Percentiles rank a stretch among this genome's conserved stretches.
Conservation (phyloP, 441 rosid genomes). For the Gossypium davidsonii region DNA sequence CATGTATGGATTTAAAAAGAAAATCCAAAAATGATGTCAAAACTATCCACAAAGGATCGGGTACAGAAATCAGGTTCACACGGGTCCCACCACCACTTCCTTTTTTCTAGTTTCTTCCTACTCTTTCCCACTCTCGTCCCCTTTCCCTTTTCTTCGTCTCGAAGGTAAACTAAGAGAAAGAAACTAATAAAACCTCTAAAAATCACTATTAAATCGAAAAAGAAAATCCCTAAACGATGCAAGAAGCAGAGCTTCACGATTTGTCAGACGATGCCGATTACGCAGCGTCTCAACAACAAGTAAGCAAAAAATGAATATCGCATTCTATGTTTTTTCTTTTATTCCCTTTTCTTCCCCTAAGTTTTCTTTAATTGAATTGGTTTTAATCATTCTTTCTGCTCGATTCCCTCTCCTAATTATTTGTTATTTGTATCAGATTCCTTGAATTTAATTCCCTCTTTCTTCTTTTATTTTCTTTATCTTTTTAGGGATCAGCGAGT, state of each 20-base stretch:
- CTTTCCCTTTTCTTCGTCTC: neutral
- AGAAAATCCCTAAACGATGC: constrained; percentile 38
- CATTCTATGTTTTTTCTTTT: neutral
- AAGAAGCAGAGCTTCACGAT: constrained; percentile 76
- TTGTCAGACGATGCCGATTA: constrained; percentile 97
- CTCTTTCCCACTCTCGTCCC: neutral
- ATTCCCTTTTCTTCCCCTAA: neutral
- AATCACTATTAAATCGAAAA: neutral
- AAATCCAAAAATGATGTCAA: too few relatives aligned
- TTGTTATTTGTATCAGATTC: neutral
- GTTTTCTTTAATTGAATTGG: neutral
- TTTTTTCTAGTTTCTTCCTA: neutral
- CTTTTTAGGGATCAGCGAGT: constrained; percentile 62
- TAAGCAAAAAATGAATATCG: constrained; percentile 14
- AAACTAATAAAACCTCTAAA: neutral
- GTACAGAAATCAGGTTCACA: neutral
- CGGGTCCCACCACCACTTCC: neutral
- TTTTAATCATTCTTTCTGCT: neutral
- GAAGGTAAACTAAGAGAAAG: neutral
- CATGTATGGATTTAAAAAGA: too few relatives aligned
- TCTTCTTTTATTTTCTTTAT: neutral
- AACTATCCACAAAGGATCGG: too few relatives aligned
- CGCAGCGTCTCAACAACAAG: constrained; percentile 84
- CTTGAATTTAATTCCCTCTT: neutral
- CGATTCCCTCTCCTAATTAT: neutral